Evolutionary conservation across 345 rosid species (phyloP).

Genomic region (Theobroma cacao): DNA sequence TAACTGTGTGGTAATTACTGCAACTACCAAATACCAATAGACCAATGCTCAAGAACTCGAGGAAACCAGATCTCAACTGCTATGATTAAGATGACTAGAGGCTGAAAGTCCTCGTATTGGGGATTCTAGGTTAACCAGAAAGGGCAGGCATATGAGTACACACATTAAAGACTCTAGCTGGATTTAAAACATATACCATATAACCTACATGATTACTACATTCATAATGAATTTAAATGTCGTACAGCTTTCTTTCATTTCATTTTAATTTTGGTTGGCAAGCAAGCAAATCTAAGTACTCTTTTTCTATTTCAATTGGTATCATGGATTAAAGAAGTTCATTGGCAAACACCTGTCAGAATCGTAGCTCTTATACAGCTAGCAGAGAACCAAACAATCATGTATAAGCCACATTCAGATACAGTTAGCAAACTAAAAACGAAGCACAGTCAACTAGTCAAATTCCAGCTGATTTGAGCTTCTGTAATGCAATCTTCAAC

Average conservation of each 20-base stretch:
- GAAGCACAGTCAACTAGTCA: conserved; percentile 5
- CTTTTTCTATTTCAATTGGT: background rate
- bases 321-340: background rate
- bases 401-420: too few species aligned
- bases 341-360: background rate
- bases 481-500: background rate
- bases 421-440: background rate
- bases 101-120: background rate
- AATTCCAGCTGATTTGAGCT: background rate
- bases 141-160: background rate
- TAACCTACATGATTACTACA: background rate
- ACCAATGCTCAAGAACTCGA: background rate
- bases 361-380: background rate
- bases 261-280: background rate
- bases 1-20: background rate
- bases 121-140: background rate
- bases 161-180: background rate
- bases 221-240: background rate
- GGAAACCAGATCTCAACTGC: background rate
- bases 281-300: background rate
- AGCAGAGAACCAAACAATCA: too few species aligned
- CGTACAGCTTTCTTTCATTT: background rate
- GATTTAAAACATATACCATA: background rate
- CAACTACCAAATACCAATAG: background rate
- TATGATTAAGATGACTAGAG: background rate